Evolutionary conservation across 257 asterid species (phyloP), one percentile per base, ranked within the genome.

Genomic region (Rauvolfia tetraphylla): DNA sequence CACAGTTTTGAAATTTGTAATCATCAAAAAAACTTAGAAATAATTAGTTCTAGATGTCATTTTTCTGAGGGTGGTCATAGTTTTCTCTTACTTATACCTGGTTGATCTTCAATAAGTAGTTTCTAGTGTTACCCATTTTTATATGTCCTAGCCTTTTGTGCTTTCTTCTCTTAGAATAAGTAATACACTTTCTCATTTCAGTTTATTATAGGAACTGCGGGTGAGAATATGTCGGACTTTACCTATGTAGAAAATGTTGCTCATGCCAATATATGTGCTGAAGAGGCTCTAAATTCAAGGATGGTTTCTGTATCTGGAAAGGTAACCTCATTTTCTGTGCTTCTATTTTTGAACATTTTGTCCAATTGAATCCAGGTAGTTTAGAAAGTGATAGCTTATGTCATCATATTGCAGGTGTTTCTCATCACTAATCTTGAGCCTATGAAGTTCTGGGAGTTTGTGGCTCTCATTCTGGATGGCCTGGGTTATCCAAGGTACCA

Each of bases 121-220:
- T 77, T 82, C 61, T 76, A 79, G 70, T 68, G 27, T 65, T 73
- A 76, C 76, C 42, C 61, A 39, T 82, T 80, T 54, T 66, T 83
- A 57, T 44, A 75, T 70, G 25, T 65, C 75, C 77, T 46, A 20
- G 48, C 25, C 11, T 34, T 77, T 75, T 57, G 36, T 58, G 44
- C 14, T n/a, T 74, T 76, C 49, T 74, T 78, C 81, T 77, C 83
- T 92, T 88, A 81, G 90, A 88, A 84, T 90, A 87, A 89, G 96
- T 91, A 85, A 91, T 89, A 85, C 89, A 78, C 86, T 85, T 87
- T 93, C 96, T 91, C 98, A 91, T 93, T 88, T 90, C 98, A 93
- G 98, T 91, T 90, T 87, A 88, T 91, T 86, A 85, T 90, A 93
- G 98, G 98, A 85, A 87, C 90, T 85, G 92, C 90, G 83, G 92